A percentile compares a stretch with the other conserved stretches of the same genome.
phyloP scores from a whole-genome alignment of 805 yeast species.

The Lipomyces starkeyi region DNA sequence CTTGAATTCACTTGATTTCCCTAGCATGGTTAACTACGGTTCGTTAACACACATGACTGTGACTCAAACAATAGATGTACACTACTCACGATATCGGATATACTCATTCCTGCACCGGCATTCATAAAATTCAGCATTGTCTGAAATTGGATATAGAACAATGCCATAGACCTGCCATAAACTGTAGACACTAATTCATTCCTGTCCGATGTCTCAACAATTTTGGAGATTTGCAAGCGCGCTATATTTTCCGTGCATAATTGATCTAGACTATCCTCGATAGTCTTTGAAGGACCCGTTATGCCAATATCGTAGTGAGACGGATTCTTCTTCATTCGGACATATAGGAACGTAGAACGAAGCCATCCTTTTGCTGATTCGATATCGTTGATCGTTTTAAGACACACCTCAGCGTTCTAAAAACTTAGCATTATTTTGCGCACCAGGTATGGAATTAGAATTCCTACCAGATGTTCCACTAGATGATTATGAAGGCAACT shows the following conservation, averaged over 20 bases:
- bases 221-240: conserved; percentile 45
- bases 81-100: conserved; percentile 20
- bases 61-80: not conserved
- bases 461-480: conserved; percentile 37
- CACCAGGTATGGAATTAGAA: conserved; percentile 3
- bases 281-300: conserved; percentile 42
- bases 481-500: conserved; percentile 46
- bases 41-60: not conserved
- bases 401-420: conserved; percentile 53
- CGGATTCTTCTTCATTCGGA: conserved; percentile 52
- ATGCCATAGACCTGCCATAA: conserved; percentile 58
- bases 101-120: not conserved
- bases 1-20: conserved; percentile 52
- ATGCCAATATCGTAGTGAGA: conserved; percentile 46
- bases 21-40: conserved; percentile 41
- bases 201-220: conserved; percentile 42
- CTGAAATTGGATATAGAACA: conserved; percentile 54
- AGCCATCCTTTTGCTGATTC: conserved; percentile 56
- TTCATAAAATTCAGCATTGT: conserved; percentile 49
- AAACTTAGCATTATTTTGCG: conserved; percentile 33
- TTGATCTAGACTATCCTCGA: conserved; percentile 46
- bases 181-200: conserved; percentile 46
- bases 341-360: conserved; percentile 56
- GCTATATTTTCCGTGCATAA: conserved; percentile 48
- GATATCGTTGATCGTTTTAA: conserved; percentile 49